phyloP scores from a whole-genome alignment of 176 grass and related monocot species.

The Pontederia crassipes region DNA sequence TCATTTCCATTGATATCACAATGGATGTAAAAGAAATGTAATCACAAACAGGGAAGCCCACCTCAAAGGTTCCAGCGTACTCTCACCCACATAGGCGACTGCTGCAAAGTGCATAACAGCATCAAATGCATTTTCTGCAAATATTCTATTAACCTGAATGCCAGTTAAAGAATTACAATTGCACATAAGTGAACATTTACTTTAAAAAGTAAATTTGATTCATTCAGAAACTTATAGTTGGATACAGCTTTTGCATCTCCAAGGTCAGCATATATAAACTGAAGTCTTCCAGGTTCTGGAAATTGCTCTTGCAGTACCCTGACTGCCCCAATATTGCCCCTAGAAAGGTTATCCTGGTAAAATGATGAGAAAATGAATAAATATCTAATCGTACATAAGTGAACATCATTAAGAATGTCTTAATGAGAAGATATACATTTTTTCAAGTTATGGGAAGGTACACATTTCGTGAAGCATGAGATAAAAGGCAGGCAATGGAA shows the following conservation, averaged over 20 bases:
- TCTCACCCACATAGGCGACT: constrained; percentile 78
- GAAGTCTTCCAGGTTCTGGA: constrained; percentile 50
- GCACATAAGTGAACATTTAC: neutral
- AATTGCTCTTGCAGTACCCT: constrained; percentile 65
- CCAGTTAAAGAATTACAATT: constrained; percentile 16
- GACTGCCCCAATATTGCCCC: constrained; percentile 72
- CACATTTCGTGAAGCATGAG: constrained; percentile 1
- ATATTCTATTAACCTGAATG: constrained; percentile 53
- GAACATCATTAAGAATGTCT: neutral
- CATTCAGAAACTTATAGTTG: neutral
- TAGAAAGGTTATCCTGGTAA: constrained; percentile 76
- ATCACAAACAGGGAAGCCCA: constrained; percentile 9
- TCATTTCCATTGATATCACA: neutral
- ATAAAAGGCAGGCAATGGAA: neutral
- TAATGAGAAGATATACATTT: constrained; percentile 4
- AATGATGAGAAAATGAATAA: rapidly evolving
- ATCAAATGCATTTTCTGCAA: constrained; percentile 79
- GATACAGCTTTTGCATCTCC: constrained; percentile 70
- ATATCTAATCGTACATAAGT: neutral
- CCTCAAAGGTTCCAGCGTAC: constrained; percentile 84
- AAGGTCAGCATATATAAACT: constrained; percentile 83
- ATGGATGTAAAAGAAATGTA: neutral
- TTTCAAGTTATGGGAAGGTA: neutral
- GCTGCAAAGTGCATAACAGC: constrained; percentile 93
- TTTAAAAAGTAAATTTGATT: neutral